These are phyloP conservation scores for Daldinia sp. DNA, from an alignment of 2,329 filamentous ascomycete species.

Conservation along the genomic window DNA sequence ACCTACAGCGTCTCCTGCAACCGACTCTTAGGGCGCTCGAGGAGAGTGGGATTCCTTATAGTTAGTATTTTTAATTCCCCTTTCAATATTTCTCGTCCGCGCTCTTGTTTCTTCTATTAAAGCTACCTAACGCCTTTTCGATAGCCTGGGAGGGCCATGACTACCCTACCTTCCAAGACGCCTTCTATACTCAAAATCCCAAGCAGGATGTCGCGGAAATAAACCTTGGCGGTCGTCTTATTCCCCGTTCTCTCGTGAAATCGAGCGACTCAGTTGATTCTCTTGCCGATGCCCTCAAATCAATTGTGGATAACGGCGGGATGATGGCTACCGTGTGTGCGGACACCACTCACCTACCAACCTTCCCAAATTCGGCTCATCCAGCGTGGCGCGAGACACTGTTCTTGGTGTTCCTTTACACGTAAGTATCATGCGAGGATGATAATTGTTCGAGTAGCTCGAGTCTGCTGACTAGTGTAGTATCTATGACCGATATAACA, in stretches of 20 bases:
- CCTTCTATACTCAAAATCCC: constrained; percentile 24
- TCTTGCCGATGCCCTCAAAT: constrained; percentile 49
- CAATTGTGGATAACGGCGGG: constrained; percentile 47
- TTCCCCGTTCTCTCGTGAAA: constrained; percentile 22
- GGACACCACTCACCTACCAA: constrained; percentile 45
- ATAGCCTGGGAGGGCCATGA: not conserved
- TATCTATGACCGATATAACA: not conserved
- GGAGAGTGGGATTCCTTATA: not conserved
- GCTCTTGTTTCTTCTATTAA: not conserved
- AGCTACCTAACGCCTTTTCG: not conserved
- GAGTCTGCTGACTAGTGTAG: not conserved
- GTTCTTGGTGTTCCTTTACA: constrained; percentile 46
- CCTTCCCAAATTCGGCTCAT: constrained; percentile 49
- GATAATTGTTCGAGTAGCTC: not conserved
- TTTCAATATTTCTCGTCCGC: not conserved
- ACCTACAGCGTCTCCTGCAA: not conserved
- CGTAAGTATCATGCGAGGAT: not conserved
- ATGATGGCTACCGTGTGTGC: constrained; percentile 32
- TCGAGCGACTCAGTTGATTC: constrained; percentile 10
- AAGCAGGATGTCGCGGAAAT: constrained; percentile 31
- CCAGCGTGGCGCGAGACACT: constrained; percentile 51
- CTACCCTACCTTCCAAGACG: constrained; percentile 33
- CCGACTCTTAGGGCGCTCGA: not conserved
- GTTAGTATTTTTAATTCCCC: not conserved
- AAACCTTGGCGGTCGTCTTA: constrained; percentile 37